Conservation (phyloP, 2,329 filamentous ascomycete genomes). For the Thyridium curvatum region DNA sequence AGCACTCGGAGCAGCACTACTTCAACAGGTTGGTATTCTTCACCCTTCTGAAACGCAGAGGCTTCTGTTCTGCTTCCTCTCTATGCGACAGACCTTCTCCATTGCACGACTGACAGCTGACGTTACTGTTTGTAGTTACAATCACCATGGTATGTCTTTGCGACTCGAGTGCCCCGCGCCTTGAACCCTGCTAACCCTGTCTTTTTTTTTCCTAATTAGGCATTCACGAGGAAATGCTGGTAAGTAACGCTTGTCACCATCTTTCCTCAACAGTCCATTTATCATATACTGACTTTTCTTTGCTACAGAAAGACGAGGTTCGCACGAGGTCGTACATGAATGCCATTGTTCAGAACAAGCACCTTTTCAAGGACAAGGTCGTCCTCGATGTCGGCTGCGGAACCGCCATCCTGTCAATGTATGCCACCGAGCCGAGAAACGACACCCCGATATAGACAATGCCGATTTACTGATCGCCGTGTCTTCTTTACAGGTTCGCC, state of each 20-base stretch:
- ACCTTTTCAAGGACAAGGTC: constrained; percentile 84
- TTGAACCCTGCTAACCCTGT: constrained; percentile 22
- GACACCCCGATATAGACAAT: neutral
- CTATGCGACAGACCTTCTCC: constrained; percentile 2
- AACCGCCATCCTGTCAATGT: constrained; percentile 98
- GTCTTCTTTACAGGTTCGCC: constrained; percentile 66
- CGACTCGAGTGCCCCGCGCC: constrained; percentile 6
- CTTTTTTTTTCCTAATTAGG: constrained; percentile 40
- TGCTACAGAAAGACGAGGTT: constrained; percentile 86
- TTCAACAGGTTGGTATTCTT: constrained; percentile 76
- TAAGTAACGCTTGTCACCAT: constrained; percentile 42
- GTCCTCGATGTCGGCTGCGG: constrained; percentile 97
- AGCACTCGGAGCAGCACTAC: constrained; percentile 97
- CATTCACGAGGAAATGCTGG: constrained; percentile 98
- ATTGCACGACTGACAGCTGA: constrained; percentile 24
- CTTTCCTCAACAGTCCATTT: no score
- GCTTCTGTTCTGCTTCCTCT: constrained; percentile 8
- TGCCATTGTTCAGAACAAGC: constrained; percentile 93
- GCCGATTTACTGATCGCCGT: neutral
- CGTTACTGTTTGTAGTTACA: constrained; percentile 60
- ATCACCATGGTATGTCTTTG: constrained; percentile 76
- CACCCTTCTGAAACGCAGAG: no score
- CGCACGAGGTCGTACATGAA: constrained; percentile 96
- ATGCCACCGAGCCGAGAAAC: constrained; percentile 26
- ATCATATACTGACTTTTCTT: constrained; percentile 10